Conservation (phyloP, 805 yeast species). For the Yamadazyma sp. region DNA sequence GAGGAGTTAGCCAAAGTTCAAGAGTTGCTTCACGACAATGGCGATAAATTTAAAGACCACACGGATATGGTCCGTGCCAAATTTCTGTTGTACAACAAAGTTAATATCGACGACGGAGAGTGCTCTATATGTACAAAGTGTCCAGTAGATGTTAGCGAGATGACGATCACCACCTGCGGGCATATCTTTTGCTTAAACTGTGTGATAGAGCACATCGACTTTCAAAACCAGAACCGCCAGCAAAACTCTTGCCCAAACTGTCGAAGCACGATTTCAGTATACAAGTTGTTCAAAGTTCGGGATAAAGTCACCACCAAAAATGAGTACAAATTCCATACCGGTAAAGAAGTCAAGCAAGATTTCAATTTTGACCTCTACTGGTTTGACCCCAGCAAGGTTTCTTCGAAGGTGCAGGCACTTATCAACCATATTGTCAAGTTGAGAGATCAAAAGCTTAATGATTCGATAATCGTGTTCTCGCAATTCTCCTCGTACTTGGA, state of each 20-base stretch:
- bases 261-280: constrained; percentile 52
- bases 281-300: constrained; percentile 47
- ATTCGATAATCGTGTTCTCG: constrained; percentile 83
- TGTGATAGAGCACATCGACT: constrained; percentile 69
- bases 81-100: constrained; percentile 27
- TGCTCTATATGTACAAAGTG: constrained; percentile 83
- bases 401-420: constrained; percentile 74
- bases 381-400: constrained; percentile 53
- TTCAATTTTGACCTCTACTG: constrained; percentile 37
- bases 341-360: constrained; percentile 21
- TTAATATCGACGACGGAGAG: constrained; percentile 47
- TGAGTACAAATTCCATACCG: constrained; percentile 31
- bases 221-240: constrained; percentile 51
- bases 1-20: constrained; percentile 14
- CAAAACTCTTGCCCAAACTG: constrained; percentile 73
- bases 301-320: constrained; percentile 22
- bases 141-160: constrained; percentile 54
- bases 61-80: constrained; percentile 25
- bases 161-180: constrained; percentile 71
- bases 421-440: constrained; percentile 56
- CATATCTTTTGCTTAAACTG: constrained; percentile 80
- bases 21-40: constrained; percentile 9
- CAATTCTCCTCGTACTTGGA: constrained; percentile 86
- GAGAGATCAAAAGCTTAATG: constrained; percentile 56
- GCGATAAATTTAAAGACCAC: constrained; percentile 18